Base-by-base conservation (phyloP, 179 eudicot genomes). In the Dionaea muscipula region DNA sequence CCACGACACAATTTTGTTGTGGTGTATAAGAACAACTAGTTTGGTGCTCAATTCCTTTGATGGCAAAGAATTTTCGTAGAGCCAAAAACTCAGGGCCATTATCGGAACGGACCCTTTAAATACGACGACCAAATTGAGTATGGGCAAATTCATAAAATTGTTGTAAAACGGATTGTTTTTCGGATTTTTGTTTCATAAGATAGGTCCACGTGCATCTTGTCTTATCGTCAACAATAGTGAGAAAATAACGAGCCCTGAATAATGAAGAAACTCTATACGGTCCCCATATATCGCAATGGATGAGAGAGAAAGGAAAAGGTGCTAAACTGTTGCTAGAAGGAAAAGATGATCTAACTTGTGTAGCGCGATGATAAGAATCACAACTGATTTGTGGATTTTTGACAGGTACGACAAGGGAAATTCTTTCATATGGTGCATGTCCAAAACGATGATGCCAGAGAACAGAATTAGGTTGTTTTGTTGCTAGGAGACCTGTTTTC, bases 281-380 rank as follows among this genome's bases (percentile, higher is more conserved):
- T 2, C 49, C 49, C 49, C 21, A 45, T 17, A 45, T 18, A 45
- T 45, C 49, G n/a, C 21, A 21, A 21, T 45, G 19, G 3, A 17
- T 45, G 11, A 45, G 49, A 12, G 21, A 10, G 2, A 45, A 40
- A 18, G 23, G 17, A 15, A 4, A 45, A 45, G 3, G 3, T 5
- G 11, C 24, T 19, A 7, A 2, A 45, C 9, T 45, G 1, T 17
- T 12, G n/a, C 49, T 19, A 45, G 3, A 2, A 18, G 21, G 24
- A 45, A 45, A 18, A 45, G 49, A 17, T 12, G n/a, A 45, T 1
- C 21, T 2, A 1, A 5, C 17, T 45, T 45, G 49, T 45, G 3
- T 45, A 45, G 49, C 49, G 4, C 24, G 9, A 45, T 45, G 49
- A 45, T 20, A 45, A 15, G 49, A 7, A 45, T 45, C 21, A 45